Percentiles rank a stretch among this genome's conserved stretches.
Evolutionary conservation across 805 yeast genomes (phyloP).

Genomic region (Spencermartinsiella europaea): DNA sequence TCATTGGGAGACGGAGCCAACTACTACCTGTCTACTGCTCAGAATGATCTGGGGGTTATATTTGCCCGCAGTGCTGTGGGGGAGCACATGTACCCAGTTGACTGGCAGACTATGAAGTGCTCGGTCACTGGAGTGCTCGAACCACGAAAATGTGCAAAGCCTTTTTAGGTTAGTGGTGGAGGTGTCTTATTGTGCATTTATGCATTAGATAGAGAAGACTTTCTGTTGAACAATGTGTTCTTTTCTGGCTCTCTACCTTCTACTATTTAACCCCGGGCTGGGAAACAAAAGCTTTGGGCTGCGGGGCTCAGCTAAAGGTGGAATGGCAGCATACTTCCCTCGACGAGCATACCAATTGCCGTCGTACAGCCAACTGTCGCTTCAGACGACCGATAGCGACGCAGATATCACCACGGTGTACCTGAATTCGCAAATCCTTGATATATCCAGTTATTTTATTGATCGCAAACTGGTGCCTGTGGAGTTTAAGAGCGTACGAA

Average conservation of each 20-base stretch:
- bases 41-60: constrained; percentile 89
- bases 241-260: too few relatives aligned
- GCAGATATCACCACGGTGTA: background rate
- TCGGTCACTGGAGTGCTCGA: constrained; percentile 71
- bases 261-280: too few relatives aligned
- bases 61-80: constrained; percentile 77
- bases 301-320: too few relatives aligned
- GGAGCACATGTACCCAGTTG: constrained; percentile 76
- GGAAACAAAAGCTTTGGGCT: too few relatives aligned
- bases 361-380: background rate
- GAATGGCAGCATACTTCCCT: too few relatives aligned
- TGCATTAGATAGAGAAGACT: too few relatives aligned
- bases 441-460: background rate
- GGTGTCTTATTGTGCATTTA: too few relatives aligned
- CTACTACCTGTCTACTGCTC: constrained; percentile 83
- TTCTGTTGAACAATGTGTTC: too few relatives aligned
- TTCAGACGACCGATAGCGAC: background rate
- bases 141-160: constrained; percentile 87
- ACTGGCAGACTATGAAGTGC: constrained; percentile 93
- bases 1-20: constrained; percentile 92
- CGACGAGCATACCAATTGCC: too few relatives aligned
- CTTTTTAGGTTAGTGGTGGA: constrained; percentile 38
- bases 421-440: background rate
- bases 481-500: background rate
- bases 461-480: background rate